Evolutionary conservation across 1,284 basidiomycete genomes (phyloP).

Genomic region (Albatrellus sp.): DNA sequence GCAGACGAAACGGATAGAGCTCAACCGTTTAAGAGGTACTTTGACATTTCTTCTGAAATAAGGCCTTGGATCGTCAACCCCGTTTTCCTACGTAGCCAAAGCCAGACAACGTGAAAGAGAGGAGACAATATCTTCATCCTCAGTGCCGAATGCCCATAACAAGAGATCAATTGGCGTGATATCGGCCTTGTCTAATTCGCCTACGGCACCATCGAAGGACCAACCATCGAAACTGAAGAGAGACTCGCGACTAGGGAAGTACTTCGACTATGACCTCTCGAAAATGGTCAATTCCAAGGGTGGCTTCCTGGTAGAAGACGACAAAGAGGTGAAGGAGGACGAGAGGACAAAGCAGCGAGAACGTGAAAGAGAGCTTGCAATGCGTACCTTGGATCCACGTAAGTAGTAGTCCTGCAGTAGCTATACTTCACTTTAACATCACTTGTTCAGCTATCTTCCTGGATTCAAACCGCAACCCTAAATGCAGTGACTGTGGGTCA

Average conservation of each 20-base stretch:
- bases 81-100: conserved; percentile 22
- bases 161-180: conserved; percentile 22
- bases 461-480: conserved; percentile 62
- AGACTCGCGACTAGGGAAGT: conserved; percentile 68
- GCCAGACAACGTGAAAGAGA: conserved; percentile 30
- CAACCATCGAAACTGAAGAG: conserved; percentile 47
- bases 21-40: conserved; percentile 29
- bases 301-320: conserved; percentile 82
- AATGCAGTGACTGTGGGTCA: conserved; percentile 73
- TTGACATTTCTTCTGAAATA: neutral
- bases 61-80: conserved; percentile 30
- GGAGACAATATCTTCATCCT: conserved; percentile 31
- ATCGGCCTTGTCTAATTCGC: conserved; percentile 43
- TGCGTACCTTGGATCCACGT: conserved; percentile 65
- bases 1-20: conserved; percentile 26
- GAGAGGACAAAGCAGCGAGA: conserved; percentile 62
- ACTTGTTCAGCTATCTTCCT: conserved; percentile 44
- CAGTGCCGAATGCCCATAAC: conserved; percentile 21
- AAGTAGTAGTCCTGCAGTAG: conserved; percentile 15
- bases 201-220: conserved; percentile 33
- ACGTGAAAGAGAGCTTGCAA: conserved; percentile 56
- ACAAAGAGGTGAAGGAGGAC: conserved; percentile 61
- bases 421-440: neutral
- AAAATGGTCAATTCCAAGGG: conserved; percentile 95
- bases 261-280: conserved; percentile 93